Evolutionary conservation across 2,329 filamentous ascomycete genomes (phyloP).

Genomic region (Trichoderma gracile): DNA sequence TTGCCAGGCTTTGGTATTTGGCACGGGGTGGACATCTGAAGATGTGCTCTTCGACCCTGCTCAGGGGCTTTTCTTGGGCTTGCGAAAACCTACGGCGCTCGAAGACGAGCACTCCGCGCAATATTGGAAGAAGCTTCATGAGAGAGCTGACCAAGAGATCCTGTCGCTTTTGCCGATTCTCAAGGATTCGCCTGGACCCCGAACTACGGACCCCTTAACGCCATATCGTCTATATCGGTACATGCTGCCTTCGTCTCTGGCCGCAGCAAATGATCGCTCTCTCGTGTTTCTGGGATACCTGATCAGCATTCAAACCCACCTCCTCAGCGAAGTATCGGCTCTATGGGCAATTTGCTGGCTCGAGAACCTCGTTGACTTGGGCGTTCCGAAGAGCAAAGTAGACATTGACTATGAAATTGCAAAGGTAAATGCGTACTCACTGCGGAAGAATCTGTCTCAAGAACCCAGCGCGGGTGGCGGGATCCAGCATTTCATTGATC

Average conservation of each 20-base stretch:
- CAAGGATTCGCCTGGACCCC: neutral
- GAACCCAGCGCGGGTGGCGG: neutral
- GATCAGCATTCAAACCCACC: slow-evolving; percentile 4
- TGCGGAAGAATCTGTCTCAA: neutral
- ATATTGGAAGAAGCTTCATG: neutral
- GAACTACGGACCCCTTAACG: neutral
- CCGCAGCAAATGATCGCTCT: neutral
- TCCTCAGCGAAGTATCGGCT: slow-evolving; percentile 7
- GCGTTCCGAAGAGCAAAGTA: neutral
- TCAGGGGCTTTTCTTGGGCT: neutral
- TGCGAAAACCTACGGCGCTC: neutral
- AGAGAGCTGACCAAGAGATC: neutral
- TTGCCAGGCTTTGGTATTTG: slow-evolving; percentile 9
- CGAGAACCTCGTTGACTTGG: neutral
- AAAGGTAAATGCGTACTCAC: neutral
- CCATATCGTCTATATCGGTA: slow-evolving; percentile 10
- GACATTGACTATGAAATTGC: slow-evolving; percentile 12
- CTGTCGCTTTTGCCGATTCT: slow-evolving; percentile 7
- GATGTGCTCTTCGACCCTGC: neutral
- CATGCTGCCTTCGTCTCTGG: slow-evolving; percentile 8
- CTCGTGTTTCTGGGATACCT: slow-evolving; percentile 9
- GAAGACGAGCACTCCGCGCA: neutral
- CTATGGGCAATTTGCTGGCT: slow-evolving; percentile 17
- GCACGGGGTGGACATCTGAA: slow-evolving; percentile 3
- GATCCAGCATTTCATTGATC: slow-evolving; percentile 6